Conservation (phyloP, 1,139 yeast genomes). For the Geotrichum citri-aurantii region DNA sequence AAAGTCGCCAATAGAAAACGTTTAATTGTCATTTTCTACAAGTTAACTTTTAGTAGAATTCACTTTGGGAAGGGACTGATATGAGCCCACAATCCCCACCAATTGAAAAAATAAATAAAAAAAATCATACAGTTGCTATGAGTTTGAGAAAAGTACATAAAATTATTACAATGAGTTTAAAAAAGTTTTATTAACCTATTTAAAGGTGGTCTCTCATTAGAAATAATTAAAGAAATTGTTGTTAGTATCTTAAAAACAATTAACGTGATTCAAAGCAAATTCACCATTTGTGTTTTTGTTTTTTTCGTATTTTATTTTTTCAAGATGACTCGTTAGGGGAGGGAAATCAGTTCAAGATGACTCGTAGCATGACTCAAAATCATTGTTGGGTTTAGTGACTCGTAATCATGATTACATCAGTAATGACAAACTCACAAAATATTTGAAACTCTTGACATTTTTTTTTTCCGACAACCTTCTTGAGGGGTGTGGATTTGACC, state of each 20-base stretch:
- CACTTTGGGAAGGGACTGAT: background rate
- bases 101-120: background rate
- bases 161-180: too few species aligned
- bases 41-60: background rate
- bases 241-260: too few species aligned
- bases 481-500: background rate
- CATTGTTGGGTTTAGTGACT: background rate
- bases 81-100: background rate
- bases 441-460: too few species aligned
- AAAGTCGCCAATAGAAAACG: background rate
- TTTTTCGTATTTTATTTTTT: background rate
- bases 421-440: background rate
- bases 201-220: too few species aligned
- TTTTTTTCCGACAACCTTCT: background rate
- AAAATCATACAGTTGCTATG: background rate
- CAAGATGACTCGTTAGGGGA: background rate
- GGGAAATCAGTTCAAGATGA: background rate
- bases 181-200: too few species aligned
- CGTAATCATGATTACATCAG: background rate
- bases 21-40: background rate
- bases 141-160: too few species aligned
- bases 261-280: too few species aligned
- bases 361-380: slow-evolving; percentile 9
- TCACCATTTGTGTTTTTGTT: too few species aligned
- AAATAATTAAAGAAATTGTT: too few species aligned